Percentiles rank a stretch among this genome's conserved stretches.
These are phyloP conservation scores for Linaria vulgaris DNA, from an alignment of 257 asterid species.

Conservation along the genomic window DNA sequence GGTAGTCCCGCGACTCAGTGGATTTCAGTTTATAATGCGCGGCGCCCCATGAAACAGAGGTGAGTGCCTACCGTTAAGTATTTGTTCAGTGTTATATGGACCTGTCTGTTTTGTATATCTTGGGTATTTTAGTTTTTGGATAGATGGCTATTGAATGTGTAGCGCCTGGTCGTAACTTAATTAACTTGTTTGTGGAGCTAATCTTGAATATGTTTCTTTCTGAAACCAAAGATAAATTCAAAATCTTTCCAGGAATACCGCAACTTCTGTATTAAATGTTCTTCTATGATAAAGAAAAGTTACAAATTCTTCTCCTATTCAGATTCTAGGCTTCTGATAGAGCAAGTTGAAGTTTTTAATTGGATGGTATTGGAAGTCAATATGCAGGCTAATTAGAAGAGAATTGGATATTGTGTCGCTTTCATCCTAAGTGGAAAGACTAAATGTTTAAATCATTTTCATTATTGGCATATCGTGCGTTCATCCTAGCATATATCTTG, in stretches of 20 bases:
- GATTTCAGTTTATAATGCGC: slow-evolving; percentile 93
- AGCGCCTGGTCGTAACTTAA: background rate
- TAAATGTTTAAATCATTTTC: background rate
- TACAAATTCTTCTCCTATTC: background rate
- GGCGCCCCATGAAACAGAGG: slow-evolving; percentile 98
- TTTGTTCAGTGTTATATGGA: background rate
- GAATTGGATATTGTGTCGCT: slow-evolving; percentile 2
- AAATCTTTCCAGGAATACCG: background rate
- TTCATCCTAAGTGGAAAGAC: background rate
- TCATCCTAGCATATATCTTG: background rate
- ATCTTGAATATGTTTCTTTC: background rate
- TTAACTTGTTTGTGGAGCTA: background rate
- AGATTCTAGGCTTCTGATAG: background rate
- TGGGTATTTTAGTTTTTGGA: background rate
- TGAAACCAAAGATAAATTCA: background rate
- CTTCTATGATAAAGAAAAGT: background rate
- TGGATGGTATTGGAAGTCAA: background rate
- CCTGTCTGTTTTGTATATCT: background rate
- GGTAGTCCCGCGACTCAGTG: slow-evolving; percentile 98
- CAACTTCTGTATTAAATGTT: background rate
- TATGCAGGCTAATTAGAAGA: background rate
- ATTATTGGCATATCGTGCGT: background rate
- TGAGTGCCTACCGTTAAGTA: slow-evolving; percentile 13
- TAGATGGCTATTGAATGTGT: background rate
- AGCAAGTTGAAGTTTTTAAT: background rate